Evolutionary conservation across 805 yeast genomes (phyloP), one percentile per base, ranked within the genome.

Genomic region (Phaffomyces antillensis): DNA sequence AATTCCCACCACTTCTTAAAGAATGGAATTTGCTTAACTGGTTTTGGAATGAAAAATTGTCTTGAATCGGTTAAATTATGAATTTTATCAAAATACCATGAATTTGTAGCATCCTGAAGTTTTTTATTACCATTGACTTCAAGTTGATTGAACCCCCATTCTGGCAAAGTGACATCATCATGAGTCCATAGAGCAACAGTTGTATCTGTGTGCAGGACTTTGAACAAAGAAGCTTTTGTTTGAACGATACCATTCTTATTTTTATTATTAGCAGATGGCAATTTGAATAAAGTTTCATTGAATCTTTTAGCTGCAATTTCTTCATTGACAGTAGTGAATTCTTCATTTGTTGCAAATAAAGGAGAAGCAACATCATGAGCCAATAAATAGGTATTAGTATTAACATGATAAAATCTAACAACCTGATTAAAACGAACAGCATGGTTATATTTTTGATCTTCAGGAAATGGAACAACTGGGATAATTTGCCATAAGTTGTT

Each of bases 341-440:
- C 99, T 67, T 89, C 96, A 58, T 90, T 86, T n/a, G 96, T 86
- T 45, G 97, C 84, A 58, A 67, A 83, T 50, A 83, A 71, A 26
- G 99, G 98, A 3, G 98, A 93, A 2, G 96, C 96, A 44, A 93
- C 97, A 62, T 91, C 97, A 61, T 93, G 99, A 18, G 98, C 78
- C 57, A 88, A 74, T 53, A 93, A 68, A 55, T 68, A 83, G 11
- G 95, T 85, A 43, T 87, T 76, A 2, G 98, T 89, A 28, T 72
- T 79, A 41, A 84, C 76, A 60, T 93, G 99, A 63, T 76, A 79
- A 46, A 93, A 70, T 65, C 97, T 84, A 46, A 93, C 70, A 17
- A 75, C 64, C 57, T 87, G 93, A 52, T 86, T 85, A 50, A 87
- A 80, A 51, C 58, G 66, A 33, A 93, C 83, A 5, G 77, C 71